Conservation (phyloP, 2,329 filamentous ascomycete genomes). For the Aspergillus viridinutans region DNA sequence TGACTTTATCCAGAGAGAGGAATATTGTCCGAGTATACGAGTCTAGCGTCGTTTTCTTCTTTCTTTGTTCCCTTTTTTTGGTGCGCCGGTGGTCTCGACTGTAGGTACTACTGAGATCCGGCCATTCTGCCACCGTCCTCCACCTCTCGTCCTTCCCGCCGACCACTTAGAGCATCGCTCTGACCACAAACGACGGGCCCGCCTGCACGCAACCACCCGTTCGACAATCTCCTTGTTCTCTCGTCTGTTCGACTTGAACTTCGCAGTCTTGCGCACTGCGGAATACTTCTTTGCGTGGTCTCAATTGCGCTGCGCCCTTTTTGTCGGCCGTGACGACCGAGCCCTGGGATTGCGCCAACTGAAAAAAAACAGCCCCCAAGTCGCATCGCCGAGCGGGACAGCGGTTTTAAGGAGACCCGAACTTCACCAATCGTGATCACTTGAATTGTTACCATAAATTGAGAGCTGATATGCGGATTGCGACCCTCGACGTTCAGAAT, state of each 20-base stretch:
- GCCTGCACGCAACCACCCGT: background rate
- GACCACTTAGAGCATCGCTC: background rate
- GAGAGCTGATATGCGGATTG: background rate
- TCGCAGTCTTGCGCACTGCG: background rate
- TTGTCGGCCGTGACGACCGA: background rate
- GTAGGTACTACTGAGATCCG: background rate
- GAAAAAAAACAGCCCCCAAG: background rate
- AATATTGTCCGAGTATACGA: background rate
- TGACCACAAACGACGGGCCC: background rate
- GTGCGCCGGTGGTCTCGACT: background rate
- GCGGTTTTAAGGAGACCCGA: background rate
- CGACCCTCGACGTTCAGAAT: background rate
- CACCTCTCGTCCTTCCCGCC: background rate
- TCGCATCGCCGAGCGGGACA: background rate
- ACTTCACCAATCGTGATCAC: background rate
- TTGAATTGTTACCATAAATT: background rate
- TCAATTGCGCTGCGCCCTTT: background rate
- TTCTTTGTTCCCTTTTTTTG: background rate
- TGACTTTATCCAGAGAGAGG: background rate
- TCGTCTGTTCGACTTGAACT: background rate
- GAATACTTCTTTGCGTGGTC: background rate
- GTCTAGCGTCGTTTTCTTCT: background rate
- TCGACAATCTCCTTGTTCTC: background rate
- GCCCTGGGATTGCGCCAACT: background rate
- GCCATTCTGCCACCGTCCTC: background rate